These are phyloP conservation scores for Infundibulicybe gibba DNA, from an alignment of 768 basidiomycete genomes.

Conservation along the genomic window DNA sequence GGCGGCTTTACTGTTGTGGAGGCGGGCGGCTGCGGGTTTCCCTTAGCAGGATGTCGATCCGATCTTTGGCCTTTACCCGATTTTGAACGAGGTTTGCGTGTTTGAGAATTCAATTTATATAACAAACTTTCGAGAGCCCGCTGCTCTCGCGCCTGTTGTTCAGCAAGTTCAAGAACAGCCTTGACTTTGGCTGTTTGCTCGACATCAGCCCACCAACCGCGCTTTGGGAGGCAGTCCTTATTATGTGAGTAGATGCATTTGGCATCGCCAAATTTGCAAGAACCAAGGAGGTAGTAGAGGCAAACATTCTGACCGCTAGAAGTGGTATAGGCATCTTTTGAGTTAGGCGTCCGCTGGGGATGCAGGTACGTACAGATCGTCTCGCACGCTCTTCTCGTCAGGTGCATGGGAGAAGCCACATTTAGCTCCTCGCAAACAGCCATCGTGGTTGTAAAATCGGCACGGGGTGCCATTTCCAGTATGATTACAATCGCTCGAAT, in stretches of 20 bases:
- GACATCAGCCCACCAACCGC: conserved; percentile 32
- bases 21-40: not conserved
- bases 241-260: conserved; percentile 39
- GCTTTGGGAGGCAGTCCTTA: conserved; percentile 25
- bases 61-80: conserved; percentile 3
- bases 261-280: conserved; percentile 32
- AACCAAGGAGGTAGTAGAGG: conserved; percentile 31
- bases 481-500: conserved; percentile 53
- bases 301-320: conserved; percentile 53
- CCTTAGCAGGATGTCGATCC: conserved; percentile 3
- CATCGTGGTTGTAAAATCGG: conserved; percentile 53
- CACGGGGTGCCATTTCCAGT: conserved; percentile 50
- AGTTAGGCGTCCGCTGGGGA: not conserved
- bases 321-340: not conserved
- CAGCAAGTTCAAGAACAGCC: conserved; percentile 13
- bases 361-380: conserved; percentile 41
- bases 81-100: conserved; percentile 9
- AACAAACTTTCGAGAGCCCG: conserved; percentile 6
- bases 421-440: conserved; percentile 35
- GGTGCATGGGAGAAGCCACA: conserved; percentile 54
- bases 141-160: conserved; percentile 14
- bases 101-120: conserved; percentile 6
- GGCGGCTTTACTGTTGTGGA: not conserved
- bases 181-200: conserved; percentile 13
- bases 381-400: conserved; percentile 50